These are phyloP conservation scores for Meyerozyma elateridarum DNA, from an alignment of 1,139 yeast species.

Conservation along the genomic window DNA sequence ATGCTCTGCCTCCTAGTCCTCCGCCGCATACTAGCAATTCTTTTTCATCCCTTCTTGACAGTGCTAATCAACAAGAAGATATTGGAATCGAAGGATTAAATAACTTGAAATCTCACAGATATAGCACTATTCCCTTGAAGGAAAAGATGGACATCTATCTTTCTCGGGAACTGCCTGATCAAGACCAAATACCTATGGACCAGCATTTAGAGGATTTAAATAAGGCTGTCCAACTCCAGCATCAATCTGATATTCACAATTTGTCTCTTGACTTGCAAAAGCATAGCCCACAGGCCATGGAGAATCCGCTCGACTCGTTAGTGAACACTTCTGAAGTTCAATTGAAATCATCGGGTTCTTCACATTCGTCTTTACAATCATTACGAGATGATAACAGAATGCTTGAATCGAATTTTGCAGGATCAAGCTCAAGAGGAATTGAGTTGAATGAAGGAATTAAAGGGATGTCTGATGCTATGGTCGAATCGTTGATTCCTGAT, in stretches of 20 bases:
- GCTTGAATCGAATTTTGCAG: constrained; percentile 24
- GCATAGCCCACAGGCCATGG: constrained; percentile 18
- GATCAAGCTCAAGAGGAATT: constrained; percentile 25
- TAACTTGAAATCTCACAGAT: constrained; percentile 20
- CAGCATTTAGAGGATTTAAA: constrained; percentile 31
- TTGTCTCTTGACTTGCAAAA: constrained; percentile 32
- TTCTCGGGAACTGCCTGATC: constrained; percentile 13
- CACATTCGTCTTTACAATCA: constrained; percentile 43
- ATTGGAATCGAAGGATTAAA: constrained; percentile 20
- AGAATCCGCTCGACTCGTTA: constrained; percentile 34
- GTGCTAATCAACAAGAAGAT: constrained; percentile 14
- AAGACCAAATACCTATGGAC: constrained; percentile 36
- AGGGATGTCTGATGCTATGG: constrained; percentile 39
- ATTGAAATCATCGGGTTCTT: constrained; percentile 33
- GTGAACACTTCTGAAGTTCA: constrained; percentile 26
- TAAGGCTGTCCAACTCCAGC: constrained; percentile 23
- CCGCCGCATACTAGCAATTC: constrained; percentile 25
- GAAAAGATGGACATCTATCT: constrained; percentile 37
- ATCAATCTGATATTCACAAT: constrained; percentile 32
- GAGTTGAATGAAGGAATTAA: constrained; percentile 42
- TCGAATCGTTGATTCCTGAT: constrained; percentile 31
- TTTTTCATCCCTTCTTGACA: constrained; percentile 14
- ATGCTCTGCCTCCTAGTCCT: constrained; percentile 28
- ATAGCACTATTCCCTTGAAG: constrained; percentile 31
- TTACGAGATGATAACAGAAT: constrained; percentile 33